Percentiles rank a stretch among this genome's conserved stretches.
phyloP scores from a whole-genome alignment of 2,329 filamentous ascomycete species.

The Aspergillus versicolor region DNA sequence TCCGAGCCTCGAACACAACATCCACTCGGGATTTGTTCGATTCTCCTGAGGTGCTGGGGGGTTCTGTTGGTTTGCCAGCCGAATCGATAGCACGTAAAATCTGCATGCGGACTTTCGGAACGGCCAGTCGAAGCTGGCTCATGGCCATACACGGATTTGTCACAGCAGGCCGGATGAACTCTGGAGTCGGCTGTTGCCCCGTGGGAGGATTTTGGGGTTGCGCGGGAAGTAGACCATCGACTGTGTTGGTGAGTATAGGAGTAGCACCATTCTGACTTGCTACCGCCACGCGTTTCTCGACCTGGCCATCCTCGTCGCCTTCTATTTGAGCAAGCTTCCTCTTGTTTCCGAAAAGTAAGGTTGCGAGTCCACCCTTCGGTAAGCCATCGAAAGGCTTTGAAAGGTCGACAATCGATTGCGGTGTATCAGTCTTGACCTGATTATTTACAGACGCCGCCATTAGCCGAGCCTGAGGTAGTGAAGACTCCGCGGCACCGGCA shows the following conservation, averaged over 20 bases:
- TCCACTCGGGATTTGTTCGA: slow-evolving; percentile 61
- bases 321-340: slow-evolving; percentile 74
- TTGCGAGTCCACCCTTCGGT: slow-evolving; percentile 81
- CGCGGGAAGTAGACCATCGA: slow-evolving; percentile 76
- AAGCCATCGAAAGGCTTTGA: slow-evolving; percentile 92
- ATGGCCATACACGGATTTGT: slow-evolving; percentile 77
- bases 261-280: slow-evolving; percentile 66
- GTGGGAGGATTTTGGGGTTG: slow-evolving; percentile 59
- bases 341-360: slow-evolving; percentile 90
- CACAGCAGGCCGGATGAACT: slow-evolving; percentile 84
- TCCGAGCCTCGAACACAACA: slow-evolving; percentile 82
- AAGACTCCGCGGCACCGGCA: slow-evolving; percentile 81
- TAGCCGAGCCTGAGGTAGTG: slow-evolving; percentile 82
- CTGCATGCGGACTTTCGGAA: slow-evolving; percentile 79
- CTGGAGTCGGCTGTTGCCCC: slow-evolving; percentile 69
- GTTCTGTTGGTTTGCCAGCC: slow-evolving; percentile 44
- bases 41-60: slow-evolving; percentile 36
- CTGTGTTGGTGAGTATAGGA: slow-evolving; percentile 72
- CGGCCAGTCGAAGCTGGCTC: slow-evolving; percentile 80
- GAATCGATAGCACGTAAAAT: slow-evolving; percentile 77
- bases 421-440: slow-evolving; percentile 65
- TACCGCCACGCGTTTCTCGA: slow-evolving; percentile 59
- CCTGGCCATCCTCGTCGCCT: slow-evolving; percentile 68
- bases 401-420: slow-evolving; percentile 81
- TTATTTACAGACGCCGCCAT: slow-evolving; percentile 75